Base-by-base conservation (phyloP, 140 eudicot genomes). In the Oenanthe javanica region DNA sequence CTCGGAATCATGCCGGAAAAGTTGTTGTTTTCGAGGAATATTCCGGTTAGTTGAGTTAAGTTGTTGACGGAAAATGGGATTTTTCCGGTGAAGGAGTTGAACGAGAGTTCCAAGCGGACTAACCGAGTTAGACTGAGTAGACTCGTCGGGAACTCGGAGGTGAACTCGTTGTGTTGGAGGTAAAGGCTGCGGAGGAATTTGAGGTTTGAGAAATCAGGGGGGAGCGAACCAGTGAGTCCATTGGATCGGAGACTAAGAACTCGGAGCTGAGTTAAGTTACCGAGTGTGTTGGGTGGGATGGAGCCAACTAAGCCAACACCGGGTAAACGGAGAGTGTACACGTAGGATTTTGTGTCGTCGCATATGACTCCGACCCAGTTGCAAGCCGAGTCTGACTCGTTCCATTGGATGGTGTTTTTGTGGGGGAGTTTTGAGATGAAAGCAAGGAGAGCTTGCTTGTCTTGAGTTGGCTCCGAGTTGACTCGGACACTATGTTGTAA, bases 351-450 rank as follows among this genome's bases (percentile, higher is more conserved):
- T 49, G 81, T 77, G 66, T 86, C 10, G 88, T 92, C 90, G 84
- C 99, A 95, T 2, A 74, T 52, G 76, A 95, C 90, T 8, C 99
- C 99, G 70, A 83, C 81, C 99, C 99, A 95, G 57, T 82, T 61
- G 87, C 99, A 95, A 19, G 83, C 86, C 1, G 96, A 88, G 18
- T 74, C 86, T 42, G 95, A 86, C 1, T 85, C 14, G 81, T 88
- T 86, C 99, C 99, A 95, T 38, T 82, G 81, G 82, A 90, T 64
- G 46, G 96, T 90, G 18, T 71, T 76, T 15, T 79, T 86, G 89
- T 95, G 99, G 0, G 89, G 96, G 78, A 88, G 71, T 50, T 87
- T 80, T 1, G 90, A 82, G 72, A 95, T 69, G 85, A 95, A 91
- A 5, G 88, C 81, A 36, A 86, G 97, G 51, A 94, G 93, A 0